A percentile compares a stretch with the other conserved stretches of the same genome.
Evolutionary conservation across 495 filamentous ascomycete species (phyloP).

Genomic region (Evansstolkia leycettana): DNA sequence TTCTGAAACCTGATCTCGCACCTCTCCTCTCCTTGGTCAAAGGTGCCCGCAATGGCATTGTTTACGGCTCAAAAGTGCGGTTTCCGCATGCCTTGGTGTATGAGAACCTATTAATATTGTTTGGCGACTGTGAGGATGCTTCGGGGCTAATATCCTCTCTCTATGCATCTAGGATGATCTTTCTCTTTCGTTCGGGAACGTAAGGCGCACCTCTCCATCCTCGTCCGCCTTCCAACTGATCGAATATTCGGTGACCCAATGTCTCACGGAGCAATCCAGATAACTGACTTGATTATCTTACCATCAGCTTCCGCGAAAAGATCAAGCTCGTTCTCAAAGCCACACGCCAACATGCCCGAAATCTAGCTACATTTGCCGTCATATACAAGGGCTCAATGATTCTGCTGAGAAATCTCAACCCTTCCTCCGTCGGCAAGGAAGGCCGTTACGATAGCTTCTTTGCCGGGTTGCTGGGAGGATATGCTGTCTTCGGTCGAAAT

Average conservation of each 20-base stretch:
- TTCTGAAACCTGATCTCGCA: slow-evolving; percentile 74
- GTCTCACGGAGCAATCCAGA: too few species aligned
- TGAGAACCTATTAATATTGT: slow-evolving; percentile 3
- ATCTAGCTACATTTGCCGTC: slow-evolving; percentile 79
- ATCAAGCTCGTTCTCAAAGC: slow-evolving; percentile 64
- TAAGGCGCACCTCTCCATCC: slow-evolving; percentile 23
- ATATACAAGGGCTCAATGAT: slow-evolving; percentile 79
- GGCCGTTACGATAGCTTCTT: slow-evolving; percentile 74
- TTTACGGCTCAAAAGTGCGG: slow-evolving; percentile 95
- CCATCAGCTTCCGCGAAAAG: slow-evolving; percentile 61
- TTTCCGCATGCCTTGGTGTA: slow-evolving; percentile 97
- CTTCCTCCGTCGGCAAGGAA: slow-evolving; percentile 46
- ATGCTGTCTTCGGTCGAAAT: slow-evolving; percentile 80
- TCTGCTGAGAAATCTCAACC: slow-evolving; percentile 49
- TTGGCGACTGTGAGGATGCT: neutral
- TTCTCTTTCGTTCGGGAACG: slow-evolving; percentile 88
- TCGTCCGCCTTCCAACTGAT: too few species aligned
- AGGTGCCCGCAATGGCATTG: slow-evolving; percentile 86
- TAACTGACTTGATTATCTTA: slow-evolving; percentile 3
- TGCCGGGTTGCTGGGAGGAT: slow-evolving; percentile 84
- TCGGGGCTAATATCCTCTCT: neutral
- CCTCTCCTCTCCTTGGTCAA: slow-evolving; percentile 76
- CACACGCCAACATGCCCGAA: slow-evolving; percentile 80
- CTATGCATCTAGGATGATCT: slow-evolving; percentile 56
- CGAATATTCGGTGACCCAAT: too few species aligned